phyloP scores from a whole-genome alignment of 768 basidiomycete genomes.

The Rhizopogon vulgaris region DNA sequence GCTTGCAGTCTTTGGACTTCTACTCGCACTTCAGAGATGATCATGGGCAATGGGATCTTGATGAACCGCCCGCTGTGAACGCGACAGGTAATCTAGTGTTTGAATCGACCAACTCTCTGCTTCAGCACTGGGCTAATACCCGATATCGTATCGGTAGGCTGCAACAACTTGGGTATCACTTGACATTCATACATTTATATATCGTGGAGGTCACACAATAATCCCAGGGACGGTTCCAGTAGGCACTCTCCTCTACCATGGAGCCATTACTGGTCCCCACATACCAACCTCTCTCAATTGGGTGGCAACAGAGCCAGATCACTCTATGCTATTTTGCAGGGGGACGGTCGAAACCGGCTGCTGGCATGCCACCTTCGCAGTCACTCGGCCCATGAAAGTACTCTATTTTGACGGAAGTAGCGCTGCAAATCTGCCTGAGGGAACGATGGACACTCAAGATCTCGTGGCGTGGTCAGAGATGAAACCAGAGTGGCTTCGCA shows the following conservation, averaged over 20 bases:
- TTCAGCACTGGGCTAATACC: constrained; percentile 36
- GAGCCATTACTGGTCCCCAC: constrained; percentile 10
- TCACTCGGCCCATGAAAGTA: constrained; percentile 21
- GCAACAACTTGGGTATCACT: too few species aligned
- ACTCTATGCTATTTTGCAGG: constrained; percentile 30
- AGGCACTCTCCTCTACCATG: constrained; percentile 34
- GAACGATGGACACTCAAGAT: constrained; percentile 32
- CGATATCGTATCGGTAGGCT: constrained; percentile 14
- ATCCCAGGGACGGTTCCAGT: constrained; percentile 28
- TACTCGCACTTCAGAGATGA: neutral
- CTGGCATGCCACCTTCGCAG: constrained; percentile 24
- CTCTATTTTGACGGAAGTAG: constrained; percentile 20
- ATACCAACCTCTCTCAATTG: constrained; percentile 15
- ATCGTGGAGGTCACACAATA: constrained; percentile 16
- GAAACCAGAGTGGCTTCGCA: constrained; percentile 9
- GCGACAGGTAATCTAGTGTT: constrained; percentile 29
- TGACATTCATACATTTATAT: neutral
- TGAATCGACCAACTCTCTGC: constrained; percentile 25
- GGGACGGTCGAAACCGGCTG: constrained; percentile 8
- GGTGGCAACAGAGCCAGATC: constrained; percentile 30
- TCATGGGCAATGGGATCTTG: constrained; percentile 14
- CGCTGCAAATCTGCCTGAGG: constrained; percentile 22
- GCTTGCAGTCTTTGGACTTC: too few species aligned
- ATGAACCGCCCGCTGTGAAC: constrained; percentile 18
- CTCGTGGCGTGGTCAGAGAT: constrained; percentile 10